Evolutionary conservation across 345 rosid genomes (phyloP), one percentile per base, ranked within the genome.

Genomic region (Mallotus nudiflorus): DNA sequence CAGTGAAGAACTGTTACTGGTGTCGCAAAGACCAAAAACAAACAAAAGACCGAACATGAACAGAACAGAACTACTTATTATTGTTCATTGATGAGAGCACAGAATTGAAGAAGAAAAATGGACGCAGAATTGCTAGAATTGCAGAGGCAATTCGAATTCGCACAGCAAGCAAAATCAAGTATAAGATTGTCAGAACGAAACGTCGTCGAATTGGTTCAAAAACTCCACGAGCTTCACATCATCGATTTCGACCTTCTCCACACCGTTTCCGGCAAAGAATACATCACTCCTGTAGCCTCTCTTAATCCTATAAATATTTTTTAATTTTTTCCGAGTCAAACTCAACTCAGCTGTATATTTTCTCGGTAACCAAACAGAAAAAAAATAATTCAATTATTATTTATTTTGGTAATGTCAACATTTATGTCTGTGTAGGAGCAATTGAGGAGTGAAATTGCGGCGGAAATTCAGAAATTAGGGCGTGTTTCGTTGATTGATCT

Each of bases 171-270:
- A 24, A 91, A 94, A 81, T 90, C 97, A 27, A 88, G 93, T 81
- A 83, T 91, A 45, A 84, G 96, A 25, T 82, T 94, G 58, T 94
- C 96, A 46, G 98, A 94, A 27, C 82, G 98, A 66, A 94, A 91
- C 80, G 97, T 94, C 60, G 98, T 94, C 76, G 98, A 94, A 70
- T 84, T 94, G 83, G 95, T 94, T 67, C 96, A 89, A 67, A 94
- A 94, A 84, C 98, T 94, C 12, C 97, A 91, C 11, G 95, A 94
- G 82, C 95, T 94, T 74, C 83, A 71, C 42, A 93, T 94, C 81
- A 87, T 94, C 65, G 95, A 94, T 82, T 94, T 94, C 86, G 93
- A 91, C 75, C 98, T 94, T 73, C 97, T 94, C 71, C 96, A 94
- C 80, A 94, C 98, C 73, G 91, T 94, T 76, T 84, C 97, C 55